Evolutionary conservation across 768 basidiomycete genomes (phyloP).

Genomic region (Suillus sp.): DNA sequence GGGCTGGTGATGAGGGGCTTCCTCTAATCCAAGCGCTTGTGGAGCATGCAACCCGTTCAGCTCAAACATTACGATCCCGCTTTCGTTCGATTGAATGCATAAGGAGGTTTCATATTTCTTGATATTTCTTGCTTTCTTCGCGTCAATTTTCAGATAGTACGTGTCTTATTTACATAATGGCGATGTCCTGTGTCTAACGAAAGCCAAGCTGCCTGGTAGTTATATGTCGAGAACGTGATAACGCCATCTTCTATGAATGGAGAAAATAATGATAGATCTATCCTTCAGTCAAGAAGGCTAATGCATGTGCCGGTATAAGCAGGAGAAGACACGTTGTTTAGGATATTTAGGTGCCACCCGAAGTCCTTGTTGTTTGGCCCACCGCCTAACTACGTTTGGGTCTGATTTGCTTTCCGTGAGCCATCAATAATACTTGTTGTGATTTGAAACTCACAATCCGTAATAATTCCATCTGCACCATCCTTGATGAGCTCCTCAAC

Average conservation of each 20-base stretch:
- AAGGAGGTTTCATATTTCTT: background rate
- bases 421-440: background rate
- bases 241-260: background rate
- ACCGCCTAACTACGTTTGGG: slow-evolving; percentile 58
- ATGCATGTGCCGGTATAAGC: slow-evolving; percentile 56
- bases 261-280: background rate
- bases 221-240: background rate
- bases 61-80: slow-evolving; percentile 31
- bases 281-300: slow-evolving; percentile 9
- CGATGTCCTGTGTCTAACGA: background rate
- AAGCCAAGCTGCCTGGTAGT: background rate
- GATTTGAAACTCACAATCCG: slow-evolving; percentile 51
- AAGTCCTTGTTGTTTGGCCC: slow-evolving; percentile 54
- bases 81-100: slow-evolving; percentile 17
- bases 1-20: slow-evolving; percentile 24
- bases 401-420: slow-evolving; percentile 32
- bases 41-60: slow-evolving; percentile 31
- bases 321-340: slow-evolving; percentile 60
- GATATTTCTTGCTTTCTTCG: background rate
- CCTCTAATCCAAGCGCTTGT: slow-evolving; percentile 28
- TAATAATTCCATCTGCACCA: slow-evolving; percentile 77
- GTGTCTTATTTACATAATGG: background rate
- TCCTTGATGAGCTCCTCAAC: slow-evolving; percentile 60
- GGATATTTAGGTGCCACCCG: slow-evolving; percentile 59
- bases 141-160: background rate